Evolutionary conservation across 1,284 basidiomycete genomes (phyloP), one percentile per base, ranked within the genome.

Genomic region (Naganishia sp.): DNA sequence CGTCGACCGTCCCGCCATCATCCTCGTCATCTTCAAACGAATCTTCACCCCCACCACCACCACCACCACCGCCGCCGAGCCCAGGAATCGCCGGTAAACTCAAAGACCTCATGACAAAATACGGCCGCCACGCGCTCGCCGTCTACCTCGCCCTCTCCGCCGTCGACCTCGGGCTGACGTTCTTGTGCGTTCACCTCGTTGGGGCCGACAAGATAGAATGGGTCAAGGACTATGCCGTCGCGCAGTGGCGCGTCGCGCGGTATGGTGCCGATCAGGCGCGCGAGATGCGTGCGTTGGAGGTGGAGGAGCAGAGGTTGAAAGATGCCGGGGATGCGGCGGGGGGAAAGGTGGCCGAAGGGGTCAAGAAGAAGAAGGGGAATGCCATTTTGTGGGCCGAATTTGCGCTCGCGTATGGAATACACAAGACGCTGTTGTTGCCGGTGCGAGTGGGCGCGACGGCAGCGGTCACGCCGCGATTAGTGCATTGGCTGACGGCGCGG

Each of bases 391-490:
- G 92, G 79, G 93, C 94, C 42, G 96, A 97, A 85, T 80, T 93
- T 47, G 86, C 92, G 0, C 82, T 99, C 67, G 95, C 96, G 7
- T 99, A 94, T 78, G 90, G 90, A 9, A 87, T 99, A 63, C 95
- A 99, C 84, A 99, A 99, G 82, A 96, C 93, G 0, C 76, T 93
- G 0, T 88, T 98, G 74, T 77, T 98, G n/a, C 95, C 96, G 6
- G 78, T 98, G 23, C 82, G 96, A 25, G 86, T 97, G 0, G 94
- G 92, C 0, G 78, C 95, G 68, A 97, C 95, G 0, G 93, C 92
- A 1, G 88, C 87, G 0, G 81, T 93, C 67, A 96, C 94, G 1
- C 94, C 94, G 0, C 85, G 84, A 72, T 80, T 96, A 28, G 94
- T 96, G 3, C 83, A 83, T 32, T 94, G 89, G 88, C 79, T 95